Evolutionary conservation across 805 yeast species (phyloP).

Genomic region (Schwanniomyces sp.): DNA sequence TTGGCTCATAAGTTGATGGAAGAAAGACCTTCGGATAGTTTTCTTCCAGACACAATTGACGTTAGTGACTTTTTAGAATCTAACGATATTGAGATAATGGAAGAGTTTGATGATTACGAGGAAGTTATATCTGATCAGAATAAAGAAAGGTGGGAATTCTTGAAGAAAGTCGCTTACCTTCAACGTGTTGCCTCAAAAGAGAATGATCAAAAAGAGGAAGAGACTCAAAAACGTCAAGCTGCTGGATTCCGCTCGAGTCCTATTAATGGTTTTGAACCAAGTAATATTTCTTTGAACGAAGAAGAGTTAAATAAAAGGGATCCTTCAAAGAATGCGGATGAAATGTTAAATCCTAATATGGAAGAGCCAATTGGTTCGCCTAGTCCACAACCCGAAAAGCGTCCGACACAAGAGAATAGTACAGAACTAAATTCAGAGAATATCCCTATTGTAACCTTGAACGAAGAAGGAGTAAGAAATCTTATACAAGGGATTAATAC

Average conservation of each 20-base stretch:
- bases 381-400: not conserved
- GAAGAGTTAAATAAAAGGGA: not conserved
- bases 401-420: constrained; percentile 2
- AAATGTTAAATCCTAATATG: not conserved
- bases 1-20: constrained; percentile 53
- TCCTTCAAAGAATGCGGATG: not conserved
- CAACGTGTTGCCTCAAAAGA: constrained; percentile 63
- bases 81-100: constrained; percentile 37
- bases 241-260: constrained; percentile 27
- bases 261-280: not conserved
- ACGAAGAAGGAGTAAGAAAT: constrained; percentile 42
- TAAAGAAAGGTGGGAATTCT: constrained; percentile 65
- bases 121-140: constrained; percentile 44
- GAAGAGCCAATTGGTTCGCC: constrained; percentile 1
- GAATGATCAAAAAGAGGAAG: constrained; percentile 37
- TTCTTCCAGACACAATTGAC: constrained; percentile 58
- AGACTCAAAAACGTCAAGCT: constrained; percentile 31
- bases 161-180: constrained; percentile 68
- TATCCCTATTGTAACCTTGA: constrained; percentile 44
- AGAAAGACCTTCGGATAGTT: constrained; percentile 28
- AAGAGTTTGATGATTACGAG: constrained; percentile 36
- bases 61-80: constrained; percentile 55
- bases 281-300: not conserved
- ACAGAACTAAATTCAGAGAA: constrained; percentile 14
- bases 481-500: constrained; percentile 40